Percentiles rank a stretch among this genome's conserved stretches.
Evolutionary conservation across 1,284 basidiomycete species (phyloP).

Genomic region (Peniophora sp.): DNA sequence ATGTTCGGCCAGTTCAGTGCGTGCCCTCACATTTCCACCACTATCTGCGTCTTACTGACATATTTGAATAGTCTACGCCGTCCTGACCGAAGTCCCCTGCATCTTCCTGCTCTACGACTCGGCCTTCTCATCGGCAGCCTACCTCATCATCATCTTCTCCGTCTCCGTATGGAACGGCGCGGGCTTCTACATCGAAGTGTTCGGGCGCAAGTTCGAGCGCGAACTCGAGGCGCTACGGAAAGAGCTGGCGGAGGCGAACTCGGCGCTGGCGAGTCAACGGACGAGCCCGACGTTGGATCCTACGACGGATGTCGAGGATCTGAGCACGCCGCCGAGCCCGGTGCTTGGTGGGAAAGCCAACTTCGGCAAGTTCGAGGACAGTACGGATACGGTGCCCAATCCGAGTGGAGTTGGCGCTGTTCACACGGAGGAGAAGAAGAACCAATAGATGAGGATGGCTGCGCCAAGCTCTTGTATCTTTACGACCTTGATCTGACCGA

Average conservation of each 20-base stretch:
- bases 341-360: slow-evolving; percentile 4
- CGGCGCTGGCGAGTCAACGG: slow-evolving; percentile 24
- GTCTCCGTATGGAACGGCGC: slow-evolving; percentile 84
- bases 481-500: neutral
- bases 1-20: slow-evolving; percentile 80
- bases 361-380: neutral
- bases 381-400: neutral
- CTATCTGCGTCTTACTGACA: neutral
- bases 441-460: neutral
- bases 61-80: slow-evolving; percentile 58
- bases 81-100: slow-evolving; percentile 83
- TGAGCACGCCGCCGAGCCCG: slow-evolving; percentile 11
- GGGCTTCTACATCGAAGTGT: slow-evolving; percentile 90
- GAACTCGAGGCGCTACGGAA: slow-evolving; percentile 84
- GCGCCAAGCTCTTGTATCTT: neutral
- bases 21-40: slow-evolving; percentile 18
- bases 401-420: neutral
- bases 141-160: slow-evolving; percentile 71
- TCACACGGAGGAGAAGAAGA: neutral
- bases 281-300: slow-evolving; percentile 38
- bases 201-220: slow-evolving; percentile 91
- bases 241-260: slow-evolving; percentile 64
- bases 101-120: slow-evolving; percentile 77
- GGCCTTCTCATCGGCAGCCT: slow-evolving; percentile 64
- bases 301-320: slow-evolving; percentile 5